Percentiles rank a stretch among this genome's conserved stretches.
These are phyloP conservation scores for Saraca asoca DNA, from an alignment of 331 rosid species.

Conservation along the genomic window DNA sequence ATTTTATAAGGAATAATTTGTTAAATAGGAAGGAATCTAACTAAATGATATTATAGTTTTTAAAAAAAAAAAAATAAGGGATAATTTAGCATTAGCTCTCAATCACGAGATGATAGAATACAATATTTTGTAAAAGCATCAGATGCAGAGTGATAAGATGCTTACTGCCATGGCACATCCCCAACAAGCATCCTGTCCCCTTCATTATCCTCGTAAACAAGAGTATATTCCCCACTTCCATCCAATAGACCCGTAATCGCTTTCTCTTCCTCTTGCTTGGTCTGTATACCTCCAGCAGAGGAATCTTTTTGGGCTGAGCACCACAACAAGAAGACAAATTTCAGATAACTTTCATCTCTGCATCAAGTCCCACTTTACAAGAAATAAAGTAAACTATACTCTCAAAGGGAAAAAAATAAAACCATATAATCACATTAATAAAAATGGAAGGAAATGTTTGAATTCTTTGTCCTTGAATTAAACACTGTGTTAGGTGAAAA, in stretches of 20 bases:
- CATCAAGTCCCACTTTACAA: background rate
- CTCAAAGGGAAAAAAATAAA: too few relatives aligned
- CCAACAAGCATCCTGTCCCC: slow-evolving; percentile 99
- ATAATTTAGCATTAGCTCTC: slow-evolving; percentile 15
- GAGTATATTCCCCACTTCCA: slow-evolving; percentile 90
- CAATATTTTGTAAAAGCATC: slow-evolving; percentile 40
- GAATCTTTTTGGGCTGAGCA: slow-evolving; percentile 82
- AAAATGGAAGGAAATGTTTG: background rate
- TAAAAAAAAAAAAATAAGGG: slow-evolving; percentile 1
- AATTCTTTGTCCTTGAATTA: slow-evolving; percentile 1
- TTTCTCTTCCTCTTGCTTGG: slow-evolving; percentile 59
- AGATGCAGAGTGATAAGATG: slow-evolving; percentile 49
- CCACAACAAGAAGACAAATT: slow-evolving; percentile 16
- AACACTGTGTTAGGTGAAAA: slow-evolving; percentile 29
- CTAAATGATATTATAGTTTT: background rate
- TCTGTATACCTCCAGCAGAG: slow-evolving; percentile 58
- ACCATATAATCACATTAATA: background rate
- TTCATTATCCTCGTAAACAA: slow-evolving; percentile 96
- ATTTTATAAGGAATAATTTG: slow-evolving; percentile 1
- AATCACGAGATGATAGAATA: slow-evolving; percentile 27
- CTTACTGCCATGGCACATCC: slow-evolving; percentile 99
- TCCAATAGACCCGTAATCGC: slow-evolving; percentile 66
- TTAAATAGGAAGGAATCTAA: slow-evolving; percentile 36
- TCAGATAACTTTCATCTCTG: slow-evolving; percentile 27
- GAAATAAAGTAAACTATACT: too few relatives aligned